Base-by-base conservation (phyloP, 2,329 filamentous ascomycete species). In the Apiospora aurea region DNA sequence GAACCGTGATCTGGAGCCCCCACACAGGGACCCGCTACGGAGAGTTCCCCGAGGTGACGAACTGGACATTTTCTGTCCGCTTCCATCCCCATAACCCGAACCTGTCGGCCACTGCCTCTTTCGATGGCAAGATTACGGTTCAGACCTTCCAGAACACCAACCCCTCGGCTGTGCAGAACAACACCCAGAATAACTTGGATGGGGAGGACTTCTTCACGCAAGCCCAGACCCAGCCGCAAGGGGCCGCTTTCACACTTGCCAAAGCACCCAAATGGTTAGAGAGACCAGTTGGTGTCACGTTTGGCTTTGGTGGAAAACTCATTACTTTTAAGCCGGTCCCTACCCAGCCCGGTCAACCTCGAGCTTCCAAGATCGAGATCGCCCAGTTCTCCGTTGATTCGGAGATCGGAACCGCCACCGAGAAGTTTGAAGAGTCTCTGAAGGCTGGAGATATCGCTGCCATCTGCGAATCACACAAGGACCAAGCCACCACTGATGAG, bases 201-300 rank as follows among this genome's bases (percentile, higher is more conserved):
- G 95, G 93, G 67, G 96, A 97, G 79, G 96, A 98, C 79, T 99
- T 99, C 86, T 99, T 99, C 79, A 93, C 94, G 18, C 95, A 94
- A 81, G 96, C 95, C 14, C 95, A 97, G 81, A 94, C 92, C 8
- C 94, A 98, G 78, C 94, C 96, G 3, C 95, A 98, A 81, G 93
- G 92, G 29, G 93, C 94, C 38, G 95, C 94, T 2, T 99, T 98
- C 86, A 94, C 94, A 2, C 86, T 99, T 64, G 86, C 88, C 68
- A 95, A 94, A 79, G 92, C 96, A 1, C 97, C 96, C 0, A 95
- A 92, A 76, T 99, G 96, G 96, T 88, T 96, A 57, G 92, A 97
- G 82, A 89, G 93, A 71, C 95, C 96, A 1, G 89, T 92, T 57
- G 94, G 94, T 77, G 96, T 92, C 21, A 94, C 95, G 0, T 99